Percentiles rank a stretch among this genome's conserved stretches.
Evolutionary conservation across 179 eudicot species (phyloP).

Genomic region (Nepenthes alata): DNA sequence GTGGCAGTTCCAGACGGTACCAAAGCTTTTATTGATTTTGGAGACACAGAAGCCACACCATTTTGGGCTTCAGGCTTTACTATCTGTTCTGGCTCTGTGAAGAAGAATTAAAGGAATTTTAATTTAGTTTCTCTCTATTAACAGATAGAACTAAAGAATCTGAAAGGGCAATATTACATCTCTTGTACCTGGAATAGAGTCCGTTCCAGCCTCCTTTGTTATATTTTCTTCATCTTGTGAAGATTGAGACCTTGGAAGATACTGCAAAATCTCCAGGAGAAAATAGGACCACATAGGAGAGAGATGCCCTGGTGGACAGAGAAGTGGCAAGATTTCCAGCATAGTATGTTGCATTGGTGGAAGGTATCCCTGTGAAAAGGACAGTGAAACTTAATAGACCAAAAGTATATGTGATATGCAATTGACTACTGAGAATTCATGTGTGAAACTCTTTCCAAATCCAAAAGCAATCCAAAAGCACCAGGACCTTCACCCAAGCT

Average conservation of each 20-base stretch:
- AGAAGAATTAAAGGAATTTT: neutral
- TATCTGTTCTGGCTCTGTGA: conserved; percentile 24
- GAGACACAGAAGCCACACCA: conserved; percentile 26
- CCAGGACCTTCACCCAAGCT: too few species aligned
- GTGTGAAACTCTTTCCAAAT: too few species aligned
- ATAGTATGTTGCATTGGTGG: conserved; percentile 82
- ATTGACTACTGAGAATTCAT: too few species aligned
- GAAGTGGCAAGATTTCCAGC: conserved; percentile 64
- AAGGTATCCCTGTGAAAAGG: conserved; percentile 55
- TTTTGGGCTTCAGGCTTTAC: conserved; percentile 23
- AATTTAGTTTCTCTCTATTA: neutral
- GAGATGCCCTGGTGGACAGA: conserved; percentile 76
- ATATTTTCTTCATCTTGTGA: conserved; percentile 30
- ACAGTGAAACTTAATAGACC: neutral
- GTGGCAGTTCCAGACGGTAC: conserved; percentile 19
- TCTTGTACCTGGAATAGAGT: conserved; percentile 26
- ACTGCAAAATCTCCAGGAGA: conserved; percentile 46
- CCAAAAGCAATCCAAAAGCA: too few species aligned
- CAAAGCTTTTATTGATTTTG: conserved; percentile 18
- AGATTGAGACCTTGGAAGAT: conserved; percentile 51
- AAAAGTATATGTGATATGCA: too few species aligned
- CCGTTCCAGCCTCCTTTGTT: conserved; percentile 17
- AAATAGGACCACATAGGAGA: conserved; percentile 70
- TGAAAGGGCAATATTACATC: neutral
- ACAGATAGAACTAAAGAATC: neutral